A percentile compares a stretch with the other conserved stretches of the same genome.
Conservation (phyloP, 108 stramenopile species). For the Schizochytrium sp. region DNA sequence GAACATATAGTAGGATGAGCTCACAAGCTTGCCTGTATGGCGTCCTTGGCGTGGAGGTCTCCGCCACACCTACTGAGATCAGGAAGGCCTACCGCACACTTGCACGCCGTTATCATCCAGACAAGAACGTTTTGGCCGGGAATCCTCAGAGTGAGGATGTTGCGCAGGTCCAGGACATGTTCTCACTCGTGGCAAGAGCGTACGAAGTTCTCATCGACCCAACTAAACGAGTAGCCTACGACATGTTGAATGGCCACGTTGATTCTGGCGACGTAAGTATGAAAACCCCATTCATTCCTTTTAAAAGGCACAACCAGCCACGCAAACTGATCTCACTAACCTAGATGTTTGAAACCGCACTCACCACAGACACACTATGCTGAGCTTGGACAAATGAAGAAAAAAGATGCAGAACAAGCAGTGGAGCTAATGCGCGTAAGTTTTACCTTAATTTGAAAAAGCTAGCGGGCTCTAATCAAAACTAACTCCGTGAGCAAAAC, state of each 20-base stretch:
- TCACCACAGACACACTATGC: background rate
- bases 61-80: background rate
- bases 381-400: conserved; percentile 51
- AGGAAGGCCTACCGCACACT: conserved; percentile 47
- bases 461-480: background rate
- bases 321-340: background rate
- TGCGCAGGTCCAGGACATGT: conserved; percentile 29
- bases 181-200: conserved; percentile 20
- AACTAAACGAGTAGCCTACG: conserved; percentile 42
- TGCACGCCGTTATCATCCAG: conserved; percentile 15
- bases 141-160: conserved; percentile 31
- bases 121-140: background rate
- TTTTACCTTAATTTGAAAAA: background rate
- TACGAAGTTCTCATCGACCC: conserved; percentile 60
- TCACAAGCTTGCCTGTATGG: conserved; percentile 26
- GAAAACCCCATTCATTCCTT: background rate
- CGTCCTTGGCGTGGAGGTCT: conserved; percentile 17
- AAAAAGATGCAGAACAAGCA: conserved; percentile 19
- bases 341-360: background rate
- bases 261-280: background rate
- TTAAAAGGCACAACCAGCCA: background rate
- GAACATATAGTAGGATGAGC: background rate
- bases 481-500: background rate
- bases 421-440: conserved; percentile 55
- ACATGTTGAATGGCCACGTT: conserved; percentile 54